Percentiles rank a stretch among this genome's conserved stretches.
These are phyloP conservation scores for Tremellales sp. DNA, from an alignment of 1,284 basidiomycete species.

Conservation along the genomic window DNA sequence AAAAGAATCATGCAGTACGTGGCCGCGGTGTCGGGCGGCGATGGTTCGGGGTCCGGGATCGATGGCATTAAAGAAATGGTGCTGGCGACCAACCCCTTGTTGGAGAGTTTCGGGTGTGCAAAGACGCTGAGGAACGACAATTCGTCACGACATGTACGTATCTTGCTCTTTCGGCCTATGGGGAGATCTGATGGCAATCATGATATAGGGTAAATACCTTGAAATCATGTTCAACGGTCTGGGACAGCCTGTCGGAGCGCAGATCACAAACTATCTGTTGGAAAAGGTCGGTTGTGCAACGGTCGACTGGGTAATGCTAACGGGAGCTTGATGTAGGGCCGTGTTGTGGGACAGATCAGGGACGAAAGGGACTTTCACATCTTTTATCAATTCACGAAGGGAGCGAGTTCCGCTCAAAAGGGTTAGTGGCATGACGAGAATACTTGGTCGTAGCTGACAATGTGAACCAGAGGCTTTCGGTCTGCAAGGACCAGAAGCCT, in stretches of 20 bases:
- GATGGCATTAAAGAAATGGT: slow-evolving; percentile 99
- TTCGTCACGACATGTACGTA: slow-evolving; percentile 88
- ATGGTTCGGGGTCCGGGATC: slow-evolving; percentile 59
- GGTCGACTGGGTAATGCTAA: slow-evolving; percentile 8
- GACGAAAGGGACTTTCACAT: slow-evolving; percentile 98
- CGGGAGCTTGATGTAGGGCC: slow-evolving; percentile 58
- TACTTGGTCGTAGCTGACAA: no score
- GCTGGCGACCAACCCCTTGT: slow-evolving; percentile 93
- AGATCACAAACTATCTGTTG: slow-evolving; percentile 97
- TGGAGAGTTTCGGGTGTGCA: slow-evolving; percentile 98
- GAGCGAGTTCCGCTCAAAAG: slow-evolving; percentile 79
- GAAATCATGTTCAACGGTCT: slow-evolving; percentile 97
- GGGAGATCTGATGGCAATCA: slow-evolving; percentile 6
- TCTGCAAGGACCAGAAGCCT: slow-evolving; percentile 94
- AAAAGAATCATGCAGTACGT: slow-evolving; percentile 99
- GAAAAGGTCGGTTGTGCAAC: slow-evolving; percentile 62
- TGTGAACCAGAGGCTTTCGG: slow-evolving; percentile 74
- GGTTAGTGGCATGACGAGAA: slow-evolving; percentile 54
- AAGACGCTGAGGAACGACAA: slow-evolving; percentile 99
- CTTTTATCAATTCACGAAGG: slow-evolving; percentile 99
- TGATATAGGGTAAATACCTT: slow-evolving; percentile 85
- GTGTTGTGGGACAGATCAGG: slow-evolving; percentile 94
- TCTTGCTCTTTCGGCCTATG: neutral
- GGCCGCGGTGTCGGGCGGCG: slow-evolving; percentile 80
- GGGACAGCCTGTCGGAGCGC: slow-evolving; percentile 93